These are phyloP conservation scores for Fusarium sp. DNA, from an alignment of 2,329 filamentous ascomycete species.

Conservation along the genomic window DNA sequence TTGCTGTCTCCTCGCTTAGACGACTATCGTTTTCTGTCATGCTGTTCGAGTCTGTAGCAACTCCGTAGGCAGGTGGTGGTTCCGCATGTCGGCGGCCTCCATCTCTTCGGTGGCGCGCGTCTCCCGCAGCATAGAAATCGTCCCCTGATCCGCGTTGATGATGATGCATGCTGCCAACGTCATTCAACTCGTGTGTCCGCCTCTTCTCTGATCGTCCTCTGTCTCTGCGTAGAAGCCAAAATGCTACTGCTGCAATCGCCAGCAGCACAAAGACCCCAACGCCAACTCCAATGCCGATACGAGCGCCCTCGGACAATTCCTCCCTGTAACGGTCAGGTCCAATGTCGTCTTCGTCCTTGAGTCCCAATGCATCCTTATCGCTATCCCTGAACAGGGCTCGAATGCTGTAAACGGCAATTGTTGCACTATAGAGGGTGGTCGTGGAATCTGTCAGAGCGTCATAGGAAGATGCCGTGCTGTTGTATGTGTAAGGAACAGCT, in stretches of 20 bases:
- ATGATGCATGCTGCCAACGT: conserved; percentile 37
- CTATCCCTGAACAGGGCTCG: conserved; percentile 53
- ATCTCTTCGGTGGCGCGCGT: conserved; percentile 30
- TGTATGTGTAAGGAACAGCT: conserved; percentile 53
- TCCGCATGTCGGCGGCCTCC: conserved; percentile 33
- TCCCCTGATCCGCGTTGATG: conserved; percentile 19
- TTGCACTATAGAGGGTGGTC: conserved; percentile 53
- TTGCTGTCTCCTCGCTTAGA: conserved; percentile 36
- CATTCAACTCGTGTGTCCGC: conserved; percentile 40
- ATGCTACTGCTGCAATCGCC: conserved; percentile 41
- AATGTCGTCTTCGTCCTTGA: conserved; percentile 50
- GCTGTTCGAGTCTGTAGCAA: conserved; percentile 39
- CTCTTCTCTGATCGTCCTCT: conserved; percentile 29
- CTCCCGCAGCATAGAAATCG: conserved; percentile 29
- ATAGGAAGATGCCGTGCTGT: conserved; percentile 51
- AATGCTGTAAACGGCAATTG: conserved; percentile 53
- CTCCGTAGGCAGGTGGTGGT: conserved; percentile 50
- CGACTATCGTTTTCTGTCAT: conserved; percentile 39
- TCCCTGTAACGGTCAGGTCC: conserved; percentile 29
- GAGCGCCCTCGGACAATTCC: conserved; percentile 46
- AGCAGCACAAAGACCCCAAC: conserved; percentile 48
- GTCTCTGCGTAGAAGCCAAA: conserved; percentile 45
- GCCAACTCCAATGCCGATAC: conserved; percentile 52
- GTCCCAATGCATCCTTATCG: conserved; percentile 50
- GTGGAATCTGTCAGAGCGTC: conserved; percentile 50